Evolutionary conservation across 768 basidiomycete genomes (phyloP), one percentile per base, ranked within the genome.

Genomic region (Lenzites betulinus): DNA sequence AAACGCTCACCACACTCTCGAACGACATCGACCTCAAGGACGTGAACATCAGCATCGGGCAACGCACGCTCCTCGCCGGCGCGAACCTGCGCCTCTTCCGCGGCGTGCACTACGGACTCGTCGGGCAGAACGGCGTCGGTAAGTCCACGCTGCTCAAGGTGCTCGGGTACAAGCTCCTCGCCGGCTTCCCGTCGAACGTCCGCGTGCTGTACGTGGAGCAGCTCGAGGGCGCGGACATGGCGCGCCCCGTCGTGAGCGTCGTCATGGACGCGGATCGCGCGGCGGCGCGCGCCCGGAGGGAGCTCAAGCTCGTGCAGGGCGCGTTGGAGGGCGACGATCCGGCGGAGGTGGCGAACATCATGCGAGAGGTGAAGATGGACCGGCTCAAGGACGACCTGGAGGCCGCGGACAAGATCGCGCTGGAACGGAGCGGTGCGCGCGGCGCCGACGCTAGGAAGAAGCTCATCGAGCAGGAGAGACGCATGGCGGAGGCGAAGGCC

Each of bases 171-270:
- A 53, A 95, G 78, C 83, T 96, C 54, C 92, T 99, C 76, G 97
- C 91, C 18, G 81, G 90, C 57, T 81, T 99, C 66, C 91, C 90
- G 47, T 92, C 93, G 69, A 96, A 99, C 74, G 79, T 89, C 33
- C 82, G 81, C 25, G 83, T 99, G 77, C 97, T 98, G 78, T 93
- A 90, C 56, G 95, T 96, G 35, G 97, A 99, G 75, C 97, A 99
- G 74, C 86, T 99, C 13, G 97, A 63, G 57, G 62, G 62, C 52
- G 33, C 57, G 20, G 62, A 63, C 53, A 63, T 63, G 62, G 13
- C 39, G 30, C 47, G 43, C 13, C 26, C 57, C 30, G 62, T 63
- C 49, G 57, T 63, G 2, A 52, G 36, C 20, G 56, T 49, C 41
- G 57, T 63, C 30, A 54, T 63, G 55, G 57, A 63, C 43, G 62